Conservation (phyloP, 768 basidiomycete species). For the Phylloporus arenicola region DNA sequence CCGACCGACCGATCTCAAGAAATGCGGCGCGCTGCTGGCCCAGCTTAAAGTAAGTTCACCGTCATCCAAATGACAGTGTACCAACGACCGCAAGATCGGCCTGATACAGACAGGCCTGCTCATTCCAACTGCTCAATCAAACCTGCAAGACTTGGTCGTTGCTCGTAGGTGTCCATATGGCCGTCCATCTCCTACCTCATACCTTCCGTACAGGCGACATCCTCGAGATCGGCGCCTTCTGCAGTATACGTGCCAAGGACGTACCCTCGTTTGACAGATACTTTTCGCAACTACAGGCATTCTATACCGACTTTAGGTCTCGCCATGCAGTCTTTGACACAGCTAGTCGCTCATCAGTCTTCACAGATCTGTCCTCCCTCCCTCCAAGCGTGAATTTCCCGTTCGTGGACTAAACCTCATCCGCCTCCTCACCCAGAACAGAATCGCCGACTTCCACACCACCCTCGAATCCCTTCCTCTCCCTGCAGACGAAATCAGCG, state of each 20-base stretch:
- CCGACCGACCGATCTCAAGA: conserved; percentile 61
- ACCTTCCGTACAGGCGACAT: conserved; percentile 63
- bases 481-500: conserved; percentile 58
- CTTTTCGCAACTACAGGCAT: conserved; percentile 84
- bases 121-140: conserved; percentile 62
- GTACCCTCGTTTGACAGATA: conserved; percentile 94
- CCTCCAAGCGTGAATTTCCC: conserved; percentile 81
- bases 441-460: conserved; percentile 97
- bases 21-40: conserved; percentile 55
- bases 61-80: background rate
- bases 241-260: conserved; percentile 84
- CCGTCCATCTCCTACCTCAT: background rate
- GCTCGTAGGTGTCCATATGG: conserved; percentile 52
- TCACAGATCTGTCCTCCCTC: conserved; percentile 65
- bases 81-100: conserved; percentile 48
- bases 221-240: conserved; percentile 92
- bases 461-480: conserved; percentile 84
- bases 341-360: conserved; percentile 1
- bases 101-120: conserved; percentile 74
- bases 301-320: conserved; percentile 85
- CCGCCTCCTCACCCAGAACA: conserved; percentile 89
- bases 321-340: conserved; percentile 2
- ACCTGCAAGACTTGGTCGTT: conserved; percentile 61
- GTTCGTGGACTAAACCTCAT: conserved; percentile 93
- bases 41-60: conserved; percentile 62